Percentiles rank a stretch among this genome's conserved stretches.
Conservation (phyloP, 2,329 filamentous ascomycete genomes). For the Lachnellula willkommii region DNA sequence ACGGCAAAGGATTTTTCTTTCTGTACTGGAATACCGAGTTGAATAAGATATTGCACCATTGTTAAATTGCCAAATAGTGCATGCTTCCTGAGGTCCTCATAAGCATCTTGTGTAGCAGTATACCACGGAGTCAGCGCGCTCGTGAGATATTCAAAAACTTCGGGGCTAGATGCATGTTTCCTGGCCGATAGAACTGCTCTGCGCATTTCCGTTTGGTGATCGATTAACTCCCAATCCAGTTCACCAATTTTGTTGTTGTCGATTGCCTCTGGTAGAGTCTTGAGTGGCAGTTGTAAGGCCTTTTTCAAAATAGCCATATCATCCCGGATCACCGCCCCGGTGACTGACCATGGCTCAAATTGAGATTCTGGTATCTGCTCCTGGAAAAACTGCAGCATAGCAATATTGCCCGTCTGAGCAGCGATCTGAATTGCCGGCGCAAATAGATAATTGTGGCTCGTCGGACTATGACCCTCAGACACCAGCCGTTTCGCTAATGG, state of each 20-base stretch:
- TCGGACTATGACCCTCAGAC: not conserved
- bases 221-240: not conserved
- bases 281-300: not conserved
- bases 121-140: not conserved
- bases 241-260: not conserved
- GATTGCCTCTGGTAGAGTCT: not conserved
- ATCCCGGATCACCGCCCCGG: not conserved
- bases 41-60: conserved; percentile 1
- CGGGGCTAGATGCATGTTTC: conserved; percentile 1
- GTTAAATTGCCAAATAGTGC: not conserved
- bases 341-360: not conserved
- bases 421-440: conserved; percentile 1
- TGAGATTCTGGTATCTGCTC: not conserved
- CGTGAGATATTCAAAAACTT: conserved; percentile 2
- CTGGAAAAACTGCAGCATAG: not conserved
- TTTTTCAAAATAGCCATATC: not conserved
- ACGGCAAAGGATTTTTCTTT: not conserved
- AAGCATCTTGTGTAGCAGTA: not conserved
- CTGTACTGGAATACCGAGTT: not conserved
- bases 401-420: not conserved
- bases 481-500: not conserved
- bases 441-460: not conserved
- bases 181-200: not conserved
- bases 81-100: not conserved
- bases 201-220: not conserved